These are phyloP conservation scores for Schizophyllum commune DNA, from an alignment of 1,284 basidiomycete genomes.

Conservation along the genomic window DNA sequence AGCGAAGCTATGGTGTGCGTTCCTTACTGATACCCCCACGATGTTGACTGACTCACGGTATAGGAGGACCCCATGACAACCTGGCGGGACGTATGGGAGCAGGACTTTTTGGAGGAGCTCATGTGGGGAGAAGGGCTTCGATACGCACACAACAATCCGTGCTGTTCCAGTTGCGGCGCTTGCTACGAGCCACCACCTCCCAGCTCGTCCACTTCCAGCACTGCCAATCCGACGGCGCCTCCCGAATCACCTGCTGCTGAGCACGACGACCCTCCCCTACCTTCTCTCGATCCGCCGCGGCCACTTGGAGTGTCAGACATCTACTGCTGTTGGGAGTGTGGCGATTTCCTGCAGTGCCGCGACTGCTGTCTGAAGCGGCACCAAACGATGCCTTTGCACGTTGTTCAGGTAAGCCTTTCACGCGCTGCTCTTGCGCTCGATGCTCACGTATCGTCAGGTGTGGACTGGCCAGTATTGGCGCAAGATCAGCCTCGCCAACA, in stretches of 20 bases:
- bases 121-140: background rate
- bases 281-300: background rate
- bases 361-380: conserved; percentile 12
- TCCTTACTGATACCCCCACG: background rate
- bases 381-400: conserved; percentile 10
- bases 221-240: too few species aligned
- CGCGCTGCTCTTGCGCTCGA: background rate
- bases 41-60: too few species aligned
- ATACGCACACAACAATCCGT: background rate
- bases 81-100: background rate
- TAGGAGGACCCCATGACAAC: background rate
- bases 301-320: background rate
- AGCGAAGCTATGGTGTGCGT: background rate
- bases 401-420: conserved; percentile 8
- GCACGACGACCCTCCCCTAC: background rate
- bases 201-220: too few species aligned
- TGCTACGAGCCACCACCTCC: background rate
- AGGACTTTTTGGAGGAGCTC: background rate
- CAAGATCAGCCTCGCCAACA: background rate
- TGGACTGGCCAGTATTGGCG: conserved; percentile 3
- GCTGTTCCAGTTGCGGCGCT: background rate
- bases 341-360: conserved; percentile 8
- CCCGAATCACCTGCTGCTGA: background rate
- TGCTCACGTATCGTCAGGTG: background rate
- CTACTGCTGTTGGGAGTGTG: conserved; percentile 7